These are phyloP conservation scores for Suillus fuscotomentosus DNA, from an alignment of 768 basidiomycete species.

Conservation along the genomic window DNA sequence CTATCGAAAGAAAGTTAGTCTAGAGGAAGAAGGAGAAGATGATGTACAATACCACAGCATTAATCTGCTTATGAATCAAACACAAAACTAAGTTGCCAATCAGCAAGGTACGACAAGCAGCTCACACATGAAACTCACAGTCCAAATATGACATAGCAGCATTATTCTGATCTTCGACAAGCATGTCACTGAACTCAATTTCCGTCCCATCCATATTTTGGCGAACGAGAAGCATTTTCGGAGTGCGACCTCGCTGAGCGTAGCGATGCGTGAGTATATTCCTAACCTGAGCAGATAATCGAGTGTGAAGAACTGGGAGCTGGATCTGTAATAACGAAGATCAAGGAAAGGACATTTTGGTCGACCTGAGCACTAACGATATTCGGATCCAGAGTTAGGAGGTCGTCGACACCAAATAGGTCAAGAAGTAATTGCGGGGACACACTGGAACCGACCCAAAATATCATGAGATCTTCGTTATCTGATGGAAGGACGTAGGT, in stretches of 20 bases:
- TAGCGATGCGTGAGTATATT: constrained; percentile 78
- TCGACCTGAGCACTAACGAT: constrained; percentile 48
- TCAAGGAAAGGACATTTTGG: constrained; percentile 1
- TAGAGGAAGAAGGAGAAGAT: neutral
- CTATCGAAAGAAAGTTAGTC: constrained; percentile 15
- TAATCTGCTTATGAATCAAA: constrained; percentile 33
- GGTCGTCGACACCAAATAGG: constrained; percentile 81
- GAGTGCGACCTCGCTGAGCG: constrained; percentile 49
- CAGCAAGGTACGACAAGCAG: neutral
- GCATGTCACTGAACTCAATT: constrained; percentile 95
- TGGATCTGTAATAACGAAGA: constrained; percentile 44
- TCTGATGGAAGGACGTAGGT: constrained; percentile 43
- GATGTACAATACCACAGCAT: constrained; percentile 21
- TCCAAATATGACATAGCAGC: constrained; percentile 91
- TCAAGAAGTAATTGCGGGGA: constrained; percentile 83
- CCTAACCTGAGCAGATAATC: constrained; percentile 79
- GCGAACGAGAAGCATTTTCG: constrained; percentile 74
- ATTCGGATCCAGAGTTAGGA: constrained; percentile 62
- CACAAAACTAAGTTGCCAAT: constrained; percentile 24
- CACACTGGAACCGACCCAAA: constrained; percentile 87
- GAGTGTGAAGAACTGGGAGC: constrained; percentile 70
- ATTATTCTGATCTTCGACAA: constrained; percentile 96
- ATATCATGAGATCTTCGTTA: constrained; percentile 82
- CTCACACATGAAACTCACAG: constrained; percentile 50
- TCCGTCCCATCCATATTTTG: constrained; percentile 93